These are phyloP conservation scores for Cladochytrium replicatum DNA, from an alignment of 192 early-diverging fungal species.

Conservation along the genomic window DNA sequence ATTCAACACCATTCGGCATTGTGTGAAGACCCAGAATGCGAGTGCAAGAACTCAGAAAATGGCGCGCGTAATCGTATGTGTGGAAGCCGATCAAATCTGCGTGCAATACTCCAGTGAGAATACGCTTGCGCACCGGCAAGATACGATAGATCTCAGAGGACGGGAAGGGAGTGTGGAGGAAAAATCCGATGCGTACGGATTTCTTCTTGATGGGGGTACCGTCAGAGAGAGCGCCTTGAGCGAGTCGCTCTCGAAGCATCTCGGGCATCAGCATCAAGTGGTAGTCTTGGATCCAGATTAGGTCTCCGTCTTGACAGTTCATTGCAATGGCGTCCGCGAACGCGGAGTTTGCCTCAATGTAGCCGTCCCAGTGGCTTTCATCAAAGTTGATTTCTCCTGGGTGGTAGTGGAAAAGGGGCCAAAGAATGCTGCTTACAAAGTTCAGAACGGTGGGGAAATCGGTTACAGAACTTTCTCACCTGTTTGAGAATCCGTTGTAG, in stretches of 20 bases:
- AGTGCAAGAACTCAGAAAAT: conserved; percentile 94
- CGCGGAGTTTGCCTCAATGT: conserved; percentile 80
- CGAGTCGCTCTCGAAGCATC: conserved; percentile 58
- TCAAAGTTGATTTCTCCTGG: conserved; percentile 97
- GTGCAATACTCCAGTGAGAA: conserved; percentile 83
- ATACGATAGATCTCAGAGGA: conserved; percentile 93
- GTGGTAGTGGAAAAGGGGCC: conserved; percentile 99
- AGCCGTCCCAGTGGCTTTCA: conserved; percentile 89
- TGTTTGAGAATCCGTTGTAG: conserved; percentile 98
- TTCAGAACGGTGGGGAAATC: conserved; percentile 5
- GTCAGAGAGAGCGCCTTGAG: conserved; percentile 50
- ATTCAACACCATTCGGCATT: conserved; percentile 88
- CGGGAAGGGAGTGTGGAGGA: conserved; percentile 97
- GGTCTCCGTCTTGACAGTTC: conserved; percentile 71
- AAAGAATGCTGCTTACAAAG: conserved; percentile 64
- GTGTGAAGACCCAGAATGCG: conserved; percentile 89
- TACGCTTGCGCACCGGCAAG: conserved; percentile 86
- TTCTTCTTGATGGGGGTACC: conserved; percentile 60
- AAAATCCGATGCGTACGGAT: conserved; percentile 94
- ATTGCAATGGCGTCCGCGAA: conserved; percentile 85
- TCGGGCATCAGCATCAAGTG: conserved; percentile 94
- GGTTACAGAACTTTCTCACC: conserved; percentile 9
- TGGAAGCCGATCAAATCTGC: conserved; percentile 97
- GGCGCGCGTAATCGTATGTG: conserved; percentile 97
- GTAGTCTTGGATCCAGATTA: conserved; percentile 70